These are phyloP conservation scores for Thymus quinquecostatus DNA, from an alignment of 257 asterid species.

Conservation along the genomic window DNA sequence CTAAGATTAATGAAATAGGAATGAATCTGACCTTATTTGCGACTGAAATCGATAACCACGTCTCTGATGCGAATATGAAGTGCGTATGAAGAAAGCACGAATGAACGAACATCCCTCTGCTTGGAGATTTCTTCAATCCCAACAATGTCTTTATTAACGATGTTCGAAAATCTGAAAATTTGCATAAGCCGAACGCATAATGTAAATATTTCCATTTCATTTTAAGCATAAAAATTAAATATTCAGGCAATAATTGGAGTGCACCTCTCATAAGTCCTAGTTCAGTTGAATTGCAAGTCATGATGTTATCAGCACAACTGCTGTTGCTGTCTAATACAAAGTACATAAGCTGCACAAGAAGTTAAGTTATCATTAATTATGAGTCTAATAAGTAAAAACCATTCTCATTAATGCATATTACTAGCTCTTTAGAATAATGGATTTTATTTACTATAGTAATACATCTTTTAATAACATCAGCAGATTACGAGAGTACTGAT, in stretches of 20 bases:
- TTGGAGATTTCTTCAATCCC: neutral
- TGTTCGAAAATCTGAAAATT: constrained; percentile 1
- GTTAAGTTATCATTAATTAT: too few relatives aligned
- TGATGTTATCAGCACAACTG: constrained; percentile 14
- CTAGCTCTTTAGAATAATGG: too few relatives aligned
- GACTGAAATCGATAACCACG: neutral
- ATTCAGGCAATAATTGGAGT: neutral
- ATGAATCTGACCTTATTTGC: constrained; percentile 4
- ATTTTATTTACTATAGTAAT: too few relatives aligned
- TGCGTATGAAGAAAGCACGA: constrained; percentile 17
- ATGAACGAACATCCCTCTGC: constrained; percentile 16
- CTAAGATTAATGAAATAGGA: too few relatives aligned
- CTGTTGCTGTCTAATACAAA: neutral
- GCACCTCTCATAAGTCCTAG: constrained; percentile 29
- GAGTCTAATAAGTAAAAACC: too few relatives aligned
- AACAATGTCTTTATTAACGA: neutral
- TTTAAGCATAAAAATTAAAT: too few relatives aligned
- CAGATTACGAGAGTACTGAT: too few relatives aligned
- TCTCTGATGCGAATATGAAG: neutral
- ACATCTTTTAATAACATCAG: too few relatives aligned
- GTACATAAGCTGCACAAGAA: neutral
- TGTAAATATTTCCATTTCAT: neutral
- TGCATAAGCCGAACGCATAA: neutral
- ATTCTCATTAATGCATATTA: too few relatives aligned
- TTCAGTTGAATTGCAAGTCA: constrained; percentile 28